Evolutionary conservation across 2,329 filamentous ascomycete species (phyloP).

Genomic region (Diaporthe citrichinensis): DNA sequence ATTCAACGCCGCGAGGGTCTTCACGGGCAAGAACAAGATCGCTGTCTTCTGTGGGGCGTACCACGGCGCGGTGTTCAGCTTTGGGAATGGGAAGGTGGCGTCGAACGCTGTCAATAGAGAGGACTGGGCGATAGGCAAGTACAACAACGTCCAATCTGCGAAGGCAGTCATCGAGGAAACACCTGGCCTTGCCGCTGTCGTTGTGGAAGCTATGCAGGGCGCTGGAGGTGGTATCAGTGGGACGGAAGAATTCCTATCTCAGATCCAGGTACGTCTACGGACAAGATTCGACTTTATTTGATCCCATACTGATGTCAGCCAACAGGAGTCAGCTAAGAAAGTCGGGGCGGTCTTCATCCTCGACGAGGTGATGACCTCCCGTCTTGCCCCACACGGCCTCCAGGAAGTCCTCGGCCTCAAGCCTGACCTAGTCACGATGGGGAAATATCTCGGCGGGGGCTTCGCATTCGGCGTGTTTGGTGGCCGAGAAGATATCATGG

Average conservation of each 20-base stretch:
- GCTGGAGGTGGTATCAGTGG: slow-evolving; percentile 71
- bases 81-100: slow-evolving; percentile 51
- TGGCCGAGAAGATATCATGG: slow-evolving; percentile 52
- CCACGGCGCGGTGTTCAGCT: slow-evolving; percentile 63
- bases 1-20: slow-evolving; percentile 66
- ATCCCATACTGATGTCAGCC: not conserved
- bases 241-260: slow-evolving; percentile 65
- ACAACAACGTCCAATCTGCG: slow-evolving; percentile 70
- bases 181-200: slow-evolving; percentile 69
- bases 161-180: slow-evolving; percentile 55
- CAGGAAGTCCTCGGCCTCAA: slow-evolving; percentile 57
- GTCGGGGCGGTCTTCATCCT: slow-evolving; percentile 72
- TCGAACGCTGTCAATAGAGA: slow-evolving; percentile 63
- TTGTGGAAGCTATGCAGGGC: slow-evolving; percentile 78
- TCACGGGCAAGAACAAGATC: slow-evolving; percentile 60
- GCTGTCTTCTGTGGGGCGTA: slow-evolving; percentile 66
- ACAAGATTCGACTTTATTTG: fast-evolving
- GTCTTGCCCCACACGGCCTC: slow-evolving; percentile 67
- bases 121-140: slow-evolving; percentile 72
- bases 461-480: slow-evolving; percentile 73
- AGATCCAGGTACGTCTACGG: slow-evolving; percentile 55
- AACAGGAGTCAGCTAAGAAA: slow-evolving; percentile 47
- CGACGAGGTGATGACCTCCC: slow-evolving; percentile 80
- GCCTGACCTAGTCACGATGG: slow-evolving; percentile 70
- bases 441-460: slow-evolving; percentile 72